A percentile compares a stretch with the other conserved stretches of the same genome.
Conservation (phyloP, 352 stramenopile species). For the Pythium oligandrum region DNA sequence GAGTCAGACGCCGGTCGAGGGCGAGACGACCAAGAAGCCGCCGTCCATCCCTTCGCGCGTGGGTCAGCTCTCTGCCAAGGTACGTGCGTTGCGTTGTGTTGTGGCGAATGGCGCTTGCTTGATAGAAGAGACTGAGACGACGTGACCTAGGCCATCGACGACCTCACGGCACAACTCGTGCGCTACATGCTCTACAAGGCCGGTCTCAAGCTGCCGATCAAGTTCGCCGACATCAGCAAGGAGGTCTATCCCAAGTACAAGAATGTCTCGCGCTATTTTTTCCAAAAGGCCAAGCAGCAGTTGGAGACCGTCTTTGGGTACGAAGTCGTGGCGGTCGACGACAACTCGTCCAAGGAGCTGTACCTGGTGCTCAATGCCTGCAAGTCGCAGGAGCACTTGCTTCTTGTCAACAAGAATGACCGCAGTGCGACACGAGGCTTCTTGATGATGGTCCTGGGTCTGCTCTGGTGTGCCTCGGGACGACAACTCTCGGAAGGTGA, state of each 20-base stretch:
- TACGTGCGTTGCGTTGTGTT: slow-evolving; percentile 2
- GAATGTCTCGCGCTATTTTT: slow-evolving; percentile 74
- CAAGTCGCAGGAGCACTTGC: slow-evolving; percentile 67
- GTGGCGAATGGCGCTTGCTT: too few relatives aligned
- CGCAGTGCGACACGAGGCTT: slow-evolving; percentile 55
- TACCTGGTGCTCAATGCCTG: slow-evolving; percentile 78
- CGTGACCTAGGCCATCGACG: slow-evolving; percentile 42
- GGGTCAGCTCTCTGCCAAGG: slow-evolving; percentile 50
- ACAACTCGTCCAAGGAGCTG: slow-evolving; percentile 56
- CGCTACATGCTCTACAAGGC: slow-evolving; percentile 86
- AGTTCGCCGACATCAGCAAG: slow-evolving; percentile 80
- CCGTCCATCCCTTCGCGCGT: slow-evolving; percentile 34
- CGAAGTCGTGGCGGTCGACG: slow-evolving; percentile 64
- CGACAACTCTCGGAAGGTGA: slow-evolving; percentile 70
- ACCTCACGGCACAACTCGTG: slow-evolving; percentile 70
- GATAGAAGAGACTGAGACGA: too few relatives aligned
- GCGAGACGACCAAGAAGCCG: slow-evolving; percentile 29
- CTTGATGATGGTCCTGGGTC: slow-evolving; percentile 76
- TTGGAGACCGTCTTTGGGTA: slow-evolving; percentile 78
- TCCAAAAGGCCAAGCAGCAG: slow-evolving; percentile 70
- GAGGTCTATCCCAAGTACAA: slow-evolving; percentile 79
- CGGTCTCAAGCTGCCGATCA: slow-evolving; percentile 68
- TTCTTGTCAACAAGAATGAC: slow-evolving; percentile 70
- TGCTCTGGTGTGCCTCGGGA: slow-evolving; percentile 71
- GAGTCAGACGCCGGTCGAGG: slow-evolving; percentile 31